These are phyloP conservation scores for Tephrocybe sp. DNA, from an alignment of 768 basidiomycete genomes.

Conservation along the genomic window DNA sequence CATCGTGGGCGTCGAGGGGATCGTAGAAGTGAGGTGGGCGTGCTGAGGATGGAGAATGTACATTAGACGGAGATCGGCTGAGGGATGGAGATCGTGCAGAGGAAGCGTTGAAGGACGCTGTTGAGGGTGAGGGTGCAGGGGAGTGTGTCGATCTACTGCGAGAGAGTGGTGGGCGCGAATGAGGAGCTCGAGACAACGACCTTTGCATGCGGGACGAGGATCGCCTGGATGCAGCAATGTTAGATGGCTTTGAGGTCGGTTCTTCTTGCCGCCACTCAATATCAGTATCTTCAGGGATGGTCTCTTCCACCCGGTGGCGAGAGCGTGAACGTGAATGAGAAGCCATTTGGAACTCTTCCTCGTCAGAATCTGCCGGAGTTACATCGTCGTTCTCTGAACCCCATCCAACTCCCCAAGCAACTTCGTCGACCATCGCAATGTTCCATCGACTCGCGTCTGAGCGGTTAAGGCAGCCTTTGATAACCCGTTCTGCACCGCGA, in stretches of 20 bases:
- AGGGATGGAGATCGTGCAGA: neutral
- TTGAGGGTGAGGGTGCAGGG: slow-evolving; percentile 23
- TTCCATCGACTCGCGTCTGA: slow-evolving; percentile 67
- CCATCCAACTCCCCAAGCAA: slow-evolving; percentile 80
- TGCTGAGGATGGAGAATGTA: slow-evolving; percentile 21
- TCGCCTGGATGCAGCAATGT: slow-evolving; percentile 35
- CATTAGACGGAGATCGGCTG: slow-evolving; percentile 9
- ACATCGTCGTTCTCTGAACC: slow-evolving; percentile 48
- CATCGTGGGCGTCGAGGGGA: slow-evolving; percentile 12
- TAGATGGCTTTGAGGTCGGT: slow-evolving; percentile 22
- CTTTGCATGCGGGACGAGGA: slow-evolving; percentile 41
- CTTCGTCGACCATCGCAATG: slow-evolving; percentile 76
- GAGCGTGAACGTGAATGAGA: slow-evolving; percentile 30
- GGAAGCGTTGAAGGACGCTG: slow-evolving; percentile 7
- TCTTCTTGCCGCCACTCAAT: slow-evolving; percentile 27
- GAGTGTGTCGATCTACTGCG: slow-evolving; percentile 40
- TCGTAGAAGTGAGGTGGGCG: slow-evolving; percentile 23
- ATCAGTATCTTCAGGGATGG: slow-evolving; percentile 14
- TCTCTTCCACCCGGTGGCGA: slow-evolving; percentile 16
- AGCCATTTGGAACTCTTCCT: slow-evolving; percentile 21
- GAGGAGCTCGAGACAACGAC: slow-evolving; percentile 52
- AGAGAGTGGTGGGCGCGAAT: slow-evolving; percentile 31
- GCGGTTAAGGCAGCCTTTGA: slow-evolving; percentile 77
- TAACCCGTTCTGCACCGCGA: slow-evolving; percentile 61
- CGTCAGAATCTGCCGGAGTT: slow-evolving; percentile 28